Conservation (phyloP, 2,329 filamentous ascomycete species). For the Pseudogymnoascus sp. region DNA sequence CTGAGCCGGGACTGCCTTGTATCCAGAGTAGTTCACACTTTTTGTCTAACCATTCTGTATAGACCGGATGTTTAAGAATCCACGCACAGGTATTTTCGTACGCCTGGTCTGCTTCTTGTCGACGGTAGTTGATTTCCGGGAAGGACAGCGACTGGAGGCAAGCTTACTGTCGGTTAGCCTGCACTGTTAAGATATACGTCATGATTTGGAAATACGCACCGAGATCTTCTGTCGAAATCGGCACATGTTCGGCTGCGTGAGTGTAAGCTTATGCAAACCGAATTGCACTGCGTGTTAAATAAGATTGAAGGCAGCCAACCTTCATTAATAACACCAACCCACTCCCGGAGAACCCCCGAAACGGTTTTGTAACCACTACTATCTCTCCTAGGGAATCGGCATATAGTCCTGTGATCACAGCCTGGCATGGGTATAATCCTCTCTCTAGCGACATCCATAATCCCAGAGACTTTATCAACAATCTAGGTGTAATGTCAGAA, state of each 20-base stretch:
- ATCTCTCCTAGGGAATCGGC: conserved; percentile 10
- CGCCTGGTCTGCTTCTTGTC: conserved; percentile 19
- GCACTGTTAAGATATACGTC: not conserved
- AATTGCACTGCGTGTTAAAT: not conserved
- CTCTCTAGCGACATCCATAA: conserved; percentile 11
- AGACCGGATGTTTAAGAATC: conserved; percentile 24
- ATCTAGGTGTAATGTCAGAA: conserved; percentile 10
- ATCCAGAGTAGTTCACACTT: conserved; percentile 29
- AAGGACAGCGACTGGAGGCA: conserved; percentile 29
- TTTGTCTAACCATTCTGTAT: conserved; percentile 17
- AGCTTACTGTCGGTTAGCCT: conserved; percentile 9
- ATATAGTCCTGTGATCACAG: conserved; percentile 14
- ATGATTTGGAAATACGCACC: not conserved
- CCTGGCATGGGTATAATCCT: conserved; percentile 12
- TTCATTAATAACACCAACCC: not conserved
- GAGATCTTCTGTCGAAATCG: not conserved
- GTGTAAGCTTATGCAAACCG: not conserved
- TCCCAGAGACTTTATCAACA: conserved; percentile 9
- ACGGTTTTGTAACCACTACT: not conserved
- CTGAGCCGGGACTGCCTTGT: conserved; percentile 33
- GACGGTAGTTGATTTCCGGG: conserved; percentile 23
- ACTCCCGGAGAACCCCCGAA: not conserved
- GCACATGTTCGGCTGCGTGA: not conserved
- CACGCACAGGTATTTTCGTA: conserved; percentile 27
- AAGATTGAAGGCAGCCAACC: not conserved